Percentiles rank a stretch among this genome's conserved stretches.
Evolutionary conservation across 2,329 filamentous ascomycete species (phyloP).

Genomic region (Colletotrichum brevisporum): DNA sequence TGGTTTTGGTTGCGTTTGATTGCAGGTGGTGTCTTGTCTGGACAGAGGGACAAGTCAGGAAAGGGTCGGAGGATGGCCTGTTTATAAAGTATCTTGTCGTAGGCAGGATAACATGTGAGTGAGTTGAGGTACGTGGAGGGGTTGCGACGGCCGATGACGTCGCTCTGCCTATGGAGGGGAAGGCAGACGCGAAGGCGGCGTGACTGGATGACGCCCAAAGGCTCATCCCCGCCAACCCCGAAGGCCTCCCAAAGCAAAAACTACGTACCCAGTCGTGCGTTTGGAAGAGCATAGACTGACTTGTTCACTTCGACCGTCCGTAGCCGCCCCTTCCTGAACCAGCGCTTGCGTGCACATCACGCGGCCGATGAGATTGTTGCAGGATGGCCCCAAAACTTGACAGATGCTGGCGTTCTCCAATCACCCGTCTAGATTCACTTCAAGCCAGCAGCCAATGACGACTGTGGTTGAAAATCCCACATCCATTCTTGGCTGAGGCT

Average conservation of each 20-base stretch:
- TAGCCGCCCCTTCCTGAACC: conserved; percentile 29
- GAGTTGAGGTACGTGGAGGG: conserved; percentile 16
- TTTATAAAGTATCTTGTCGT: conserved; percentile 32
- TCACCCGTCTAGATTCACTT: conserved; percentile 1
- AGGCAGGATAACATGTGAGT: conserved; percentile 38
- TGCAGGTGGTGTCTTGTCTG: conserved; percentile 3
- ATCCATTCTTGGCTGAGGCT: conserved; percentile 5
- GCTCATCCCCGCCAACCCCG: conserved; percentile 26
- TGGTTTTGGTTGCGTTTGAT: conserved; percentile 22
- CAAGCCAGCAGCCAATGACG: conserved; percentile 18
- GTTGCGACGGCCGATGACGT: conserved; percentile 40
- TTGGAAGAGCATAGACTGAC: conserved; percentile 19
- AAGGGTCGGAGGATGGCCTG: conserved; percentile 9
- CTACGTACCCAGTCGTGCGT: conserved; percentile 11
- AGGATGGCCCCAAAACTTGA: conserved; percentile 30
- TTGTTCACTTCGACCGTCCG: background rate
- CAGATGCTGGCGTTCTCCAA: conserved; percentile 18
- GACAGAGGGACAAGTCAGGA: background rate
- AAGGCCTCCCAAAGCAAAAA: conserved; percentile 32
- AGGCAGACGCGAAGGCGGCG: conserved; percentile 8
- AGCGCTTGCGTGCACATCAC: conserved; percentile 32
- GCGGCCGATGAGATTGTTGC: conserved; percentile 11
- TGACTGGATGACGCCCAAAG: conserved; percentile 23
- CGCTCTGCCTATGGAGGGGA: conserved; percentile 19
- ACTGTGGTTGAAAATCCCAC: conserved; percentile 15